Conservation (phyloP, 2,329 filamentous ascomycete genomes). For the Tolypocladium paradoxum region DNA sequence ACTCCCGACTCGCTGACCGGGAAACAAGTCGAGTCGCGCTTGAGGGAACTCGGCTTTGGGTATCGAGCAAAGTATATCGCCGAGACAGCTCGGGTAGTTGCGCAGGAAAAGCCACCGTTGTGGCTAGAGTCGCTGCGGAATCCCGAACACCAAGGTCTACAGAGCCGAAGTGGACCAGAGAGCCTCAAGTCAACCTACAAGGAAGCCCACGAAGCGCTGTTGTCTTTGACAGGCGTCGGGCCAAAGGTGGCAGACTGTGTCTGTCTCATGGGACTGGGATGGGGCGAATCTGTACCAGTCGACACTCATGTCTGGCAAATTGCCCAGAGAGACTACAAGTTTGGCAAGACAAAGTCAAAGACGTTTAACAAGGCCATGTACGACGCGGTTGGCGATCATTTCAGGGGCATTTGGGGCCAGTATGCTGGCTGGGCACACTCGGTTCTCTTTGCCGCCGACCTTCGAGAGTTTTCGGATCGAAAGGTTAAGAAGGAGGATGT, state of each 20-base stretch:
- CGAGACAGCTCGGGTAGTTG: conserved; percentile 69
- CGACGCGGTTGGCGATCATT: conserved; percentile 81
- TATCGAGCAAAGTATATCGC: conserved; percentile 91
- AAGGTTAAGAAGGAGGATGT: conserved; percentile 15
- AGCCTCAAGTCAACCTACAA: conserved; percentile 52
- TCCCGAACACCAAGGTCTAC: conserved; percentile 49
- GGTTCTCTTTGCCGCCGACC: conserved; percentile 87
- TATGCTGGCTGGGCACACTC: conserved; percentile 98
- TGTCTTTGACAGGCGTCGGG: conserved; percentile 76
- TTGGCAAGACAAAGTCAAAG: conserved; percentile 74
- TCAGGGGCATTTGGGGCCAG: conserved; percentile 78
- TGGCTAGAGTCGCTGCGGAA: conserved; percentile 78
- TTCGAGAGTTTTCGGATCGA: conserved; percentile 71
- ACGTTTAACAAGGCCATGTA: conserved; percentile 84
- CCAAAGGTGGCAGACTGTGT: conserved; percentile 97
- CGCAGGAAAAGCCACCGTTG: conserved; percentile 50
- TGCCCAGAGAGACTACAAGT: conserved; percentile 88
- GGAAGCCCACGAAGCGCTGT: conserved; percentile 67
- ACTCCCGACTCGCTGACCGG: conserved; percentile 61
- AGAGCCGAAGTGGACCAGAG: conserved; percentile 25
- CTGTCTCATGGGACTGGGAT: conserved; percentile 89
- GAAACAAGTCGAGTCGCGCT: conserved; percentile 63
- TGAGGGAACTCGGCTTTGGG: conserved; percentile 81
- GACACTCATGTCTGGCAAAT: conserved; percentile 99
- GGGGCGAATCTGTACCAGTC: conserved; percentile 89